Percentiles rank a stretch among this genome's conserved stretches.
Evolutionary conservation across 441 rosid genomes (phyloP).

Genomic region (Populus hybrid): DNA sequence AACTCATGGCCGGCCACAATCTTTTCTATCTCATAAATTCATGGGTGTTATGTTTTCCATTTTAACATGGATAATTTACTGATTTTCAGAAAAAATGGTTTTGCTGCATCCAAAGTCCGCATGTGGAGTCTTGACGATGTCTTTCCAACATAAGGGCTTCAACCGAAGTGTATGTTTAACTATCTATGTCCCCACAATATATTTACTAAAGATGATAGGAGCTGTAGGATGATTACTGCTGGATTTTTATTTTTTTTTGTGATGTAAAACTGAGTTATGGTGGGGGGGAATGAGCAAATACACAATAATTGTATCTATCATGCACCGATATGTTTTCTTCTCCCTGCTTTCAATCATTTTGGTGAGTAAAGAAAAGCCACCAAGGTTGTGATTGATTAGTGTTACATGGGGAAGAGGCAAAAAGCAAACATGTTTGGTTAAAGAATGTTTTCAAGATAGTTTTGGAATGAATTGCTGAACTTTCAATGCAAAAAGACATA

Average conservation of each 20-base stretch:
- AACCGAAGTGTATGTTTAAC: slow-evolving; percentile 21
- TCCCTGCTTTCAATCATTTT: slow-evolving; percentile 21
- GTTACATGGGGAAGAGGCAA: slow-evolving; percentile 15
- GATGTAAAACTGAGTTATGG: slow-evolving; percentile 49
- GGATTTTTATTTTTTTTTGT: slow-evolving; percentile 23
- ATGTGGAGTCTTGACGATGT: slow-evolving; percentile 59
- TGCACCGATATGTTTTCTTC: slow-evolving; percentile 34
- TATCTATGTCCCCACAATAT: slow-evolving; percentile 31
- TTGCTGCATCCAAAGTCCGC: slow-evolving; percentile 75
- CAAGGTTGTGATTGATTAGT: slow-evolving; percentile 19
- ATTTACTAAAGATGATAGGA: slow-evolving; percentile 25
- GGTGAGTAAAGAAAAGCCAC: neutral
- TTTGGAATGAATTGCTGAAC: neutral
- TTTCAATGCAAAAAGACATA: neutral
- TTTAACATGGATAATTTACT: slow-evolving; percentile 11
- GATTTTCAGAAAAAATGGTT: slow-evolving; percentile 76
- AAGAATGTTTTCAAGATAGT: too few relatives aligned
- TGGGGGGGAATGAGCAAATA: slow-evolving; percentile 30
- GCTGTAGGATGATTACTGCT: neutral
- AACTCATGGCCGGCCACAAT: neutral
- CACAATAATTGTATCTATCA: slow-evolving; percentile 48
- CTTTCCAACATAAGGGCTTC: slow-evolving; percentile 26
- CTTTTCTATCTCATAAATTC: neutral
- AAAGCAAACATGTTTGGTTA: neutral
- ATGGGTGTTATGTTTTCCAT: neutral